Conservation (phyloP, 2,329 filamentous ascomycete genomes). For the Graphiopsis chlorocephala region DNA sequence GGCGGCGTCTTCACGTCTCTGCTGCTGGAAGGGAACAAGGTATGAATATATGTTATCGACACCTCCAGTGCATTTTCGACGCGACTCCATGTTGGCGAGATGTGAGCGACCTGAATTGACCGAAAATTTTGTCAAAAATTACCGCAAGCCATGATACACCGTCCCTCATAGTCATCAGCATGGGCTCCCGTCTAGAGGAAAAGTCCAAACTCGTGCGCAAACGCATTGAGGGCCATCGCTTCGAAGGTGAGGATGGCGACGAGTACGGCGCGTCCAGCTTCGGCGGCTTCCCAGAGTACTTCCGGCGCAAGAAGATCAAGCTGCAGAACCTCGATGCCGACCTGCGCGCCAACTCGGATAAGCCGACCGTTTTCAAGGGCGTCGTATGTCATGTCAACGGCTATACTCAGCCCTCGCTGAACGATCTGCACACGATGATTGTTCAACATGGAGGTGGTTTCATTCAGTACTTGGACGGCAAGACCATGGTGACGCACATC, state of each 20-base stretch:
- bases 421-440: conserved; percentile 81
- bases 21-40: background rate
- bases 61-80: background rate
- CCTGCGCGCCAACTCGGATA: conserved; percentile 68
- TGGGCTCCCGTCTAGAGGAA: conserved; percentile 62
- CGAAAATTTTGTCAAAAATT: too few relatives aligned
- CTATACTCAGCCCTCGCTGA: conserved; percentile 90
- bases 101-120: too few relatives aligned
- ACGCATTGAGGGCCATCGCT: conserved; percentile 66
- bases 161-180: conserved; percentile 33
- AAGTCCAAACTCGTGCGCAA: conserved; percentile 61
- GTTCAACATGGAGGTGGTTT: conserved; percentile 94
- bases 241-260: conserved; percentile 78
- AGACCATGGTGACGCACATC: conserved; percentile 94
- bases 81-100: background rate
- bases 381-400: conserved; percentile 90
- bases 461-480: conserved; percentile 89
- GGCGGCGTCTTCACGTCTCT: conserved; percentile 7
- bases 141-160: background rate
- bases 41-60: background rate
- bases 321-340: conserved; percentile 90
- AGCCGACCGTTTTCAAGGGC: conserved; percentile 83
- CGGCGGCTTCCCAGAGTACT: conserved; percentile 87
- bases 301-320: conserved; percentile 93
- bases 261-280: conserved; percentile 88